Evolutionary conservation across 257 asterid species (phyloP).

Genomic region (Mitragyna speciosa): DNA sequence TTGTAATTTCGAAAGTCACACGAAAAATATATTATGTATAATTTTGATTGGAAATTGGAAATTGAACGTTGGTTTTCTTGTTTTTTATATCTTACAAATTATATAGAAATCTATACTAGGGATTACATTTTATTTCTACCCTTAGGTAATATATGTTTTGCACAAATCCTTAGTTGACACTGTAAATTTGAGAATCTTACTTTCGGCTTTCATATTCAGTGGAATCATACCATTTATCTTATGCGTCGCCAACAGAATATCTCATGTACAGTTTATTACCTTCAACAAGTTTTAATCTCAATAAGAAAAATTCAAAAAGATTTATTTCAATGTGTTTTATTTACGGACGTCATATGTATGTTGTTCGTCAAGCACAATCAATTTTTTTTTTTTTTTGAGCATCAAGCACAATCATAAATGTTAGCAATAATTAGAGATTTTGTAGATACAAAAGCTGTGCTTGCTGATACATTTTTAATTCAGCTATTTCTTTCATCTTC

Average conservation of each 20-base stretch:
- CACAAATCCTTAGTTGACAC: neutral
- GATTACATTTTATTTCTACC: neutral
- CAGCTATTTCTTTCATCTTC: neutral
- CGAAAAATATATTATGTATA: neutral
- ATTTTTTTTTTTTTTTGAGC: too few relatives aligned
- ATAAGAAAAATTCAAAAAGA: too few relatives aligned
- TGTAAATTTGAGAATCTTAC: conserved; percentile 3
- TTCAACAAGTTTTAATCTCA: too few relatives aligned
- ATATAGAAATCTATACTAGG: too few relatives aligned
- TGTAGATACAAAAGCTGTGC: too few relatives aligned
- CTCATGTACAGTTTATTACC: too few relatives aligned
- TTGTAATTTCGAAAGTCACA: neutral
- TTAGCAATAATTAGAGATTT: too few relatives aligned
- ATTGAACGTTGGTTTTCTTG: neutral
- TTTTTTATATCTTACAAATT: neutral
- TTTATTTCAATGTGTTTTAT: too few relatives aligned
- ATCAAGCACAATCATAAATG: too few relatives aligned
- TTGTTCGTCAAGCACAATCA: too few relatives aligned
- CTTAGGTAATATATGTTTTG: neutral
- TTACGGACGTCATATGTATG: too few relatives aligned
- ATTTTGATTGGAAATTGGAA: neutral
- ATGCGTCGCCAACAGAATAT: neutral
- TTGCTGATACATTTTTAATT: too few relatives aligned
- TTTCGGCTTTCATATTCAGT: neutral
- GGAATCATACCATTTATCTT: neutral